A percentile compares a stretch with the other conserved stretches of the same genome.
These are phyloP conservation scores for Backusella tarrabulga DNA, from an alignment of 192 early-diverging fungal genomes.

Conservation along the genomic window DNA sequence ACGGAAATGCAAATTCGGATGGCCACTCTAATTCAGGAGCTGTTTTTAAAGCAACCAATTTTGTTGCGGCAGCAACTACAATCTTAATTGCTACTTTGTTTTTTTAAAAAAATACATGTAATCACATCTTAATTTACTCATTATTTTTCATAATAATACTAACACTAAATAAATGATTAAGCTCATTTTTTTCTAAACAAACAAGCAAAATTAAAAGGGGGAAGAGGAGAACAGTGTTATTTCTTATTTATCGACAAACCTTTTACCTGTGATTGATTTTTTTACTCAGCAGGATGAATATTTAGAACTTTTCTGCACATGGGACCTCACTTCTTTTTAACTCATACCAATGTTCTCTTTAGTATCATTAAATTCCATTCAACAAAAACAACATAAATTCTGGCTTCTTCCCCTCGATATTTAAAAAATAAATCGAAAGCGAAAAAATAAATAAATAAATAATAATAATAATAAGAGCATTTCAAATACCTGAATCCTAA, in stretches of 20 bases:
- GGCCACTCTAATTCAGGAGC: neutral
- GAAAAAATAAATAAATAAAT: neutral
- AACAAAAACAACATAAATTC: neutral
- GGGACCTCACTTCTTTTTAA: neutral
- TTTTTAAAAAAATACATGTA: neutral
- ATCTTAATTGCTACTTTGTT: conserved; percentile 7
- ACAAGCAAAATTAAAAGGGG: neutral
- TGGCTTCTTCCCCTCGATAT: neutral
- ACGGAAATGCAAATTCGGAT: neutral
- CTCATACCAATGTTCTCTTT: neutral
- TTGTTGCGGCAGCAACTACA: neutral
- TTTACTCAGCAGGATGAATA: neutral
- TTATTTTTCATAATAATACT: neutral
- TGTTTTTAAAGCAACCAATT: conserved; percentile 5
- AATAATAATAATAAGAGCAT: too few species aligned
- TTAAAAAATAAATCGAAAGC: neutral
- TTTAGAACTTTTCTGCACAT: neutral
- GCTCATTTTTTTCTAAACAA: neutral
- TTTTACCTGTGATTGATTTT: neutral
- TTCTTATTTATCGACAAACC: neutral
- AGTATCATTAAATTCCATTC: neutral
- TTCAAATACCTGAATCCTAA: neutral
- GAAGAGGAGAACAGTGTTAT: neutral
- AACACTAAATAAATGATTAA: neutral
- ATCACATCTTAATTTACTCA: neutral